Conservation (phyloP, 257 asterid species). For the Perilla frutescens region DNA sequence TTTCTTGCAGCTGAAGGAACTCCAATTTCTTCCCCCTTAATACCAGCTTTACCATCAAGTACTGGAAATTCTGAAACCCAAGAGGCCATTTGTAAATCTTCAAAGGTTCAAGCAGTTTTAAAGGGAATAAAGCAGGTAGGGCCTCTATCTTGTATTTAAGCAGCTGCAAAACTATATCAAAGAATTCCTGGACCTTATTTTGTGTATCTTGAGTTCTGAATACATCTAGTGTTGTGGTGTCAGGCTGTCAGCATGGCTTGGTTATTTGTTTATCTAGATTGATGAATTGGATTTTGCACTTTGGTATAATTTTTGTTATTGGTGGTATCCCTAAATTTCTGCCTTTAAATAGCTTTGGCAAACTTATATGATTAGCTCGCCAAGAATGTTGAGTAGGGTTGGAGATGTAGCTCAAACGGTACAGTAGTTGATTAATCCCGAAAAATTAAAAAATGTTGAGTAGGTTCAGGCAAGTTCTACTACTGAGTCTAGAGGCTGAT, state of each 20-base stretch:
- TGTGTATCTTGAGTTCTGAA: neutral
- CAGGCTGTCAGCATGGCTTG: constrained; percentile 13
- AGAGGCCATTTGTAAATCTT: constrained; percentile 61
- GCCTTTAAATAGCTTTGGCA: neutral
- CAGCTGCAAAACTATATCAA: constrained; percentile 12
- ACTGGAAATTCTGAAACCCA: constrained; percentile 68
- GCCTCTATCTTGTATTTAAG: constrained; percentile 15
- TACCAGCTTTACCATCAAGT: constrained; percentile 63
- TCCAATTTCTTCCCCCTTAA: constrained; percentile 80
- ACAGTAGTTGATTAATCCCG: too few relatives aligned
- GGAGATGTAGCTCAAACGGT: neutral
- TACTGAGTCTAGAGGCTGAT: too few relatives aligned
- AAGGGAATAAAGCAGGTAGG: constrained; percentile 84
- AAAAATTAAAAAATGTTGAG: too few relatives aligned
- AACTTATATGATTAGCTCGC: neutral
- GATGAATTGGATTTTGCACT: neutral
- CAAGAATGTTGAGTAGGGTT: neutral
- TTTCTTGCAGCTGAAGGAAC: constrained; percentile 68
- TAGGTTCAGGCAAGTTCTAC: too few relatives aligned
- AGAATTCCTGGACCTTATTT: neutral
- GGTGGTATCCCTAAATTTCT: neutral
- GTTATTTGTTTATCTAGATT: constrained; percentile 26
- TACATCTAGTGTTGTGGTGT: constrained; percentile 6
- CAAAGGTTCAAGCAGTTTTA: constrained; percentile 77
- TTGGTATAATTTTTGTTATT: neutral